These are phyloP conservation scores for Talaromyces thailandensis DNA, from an alignment of 495 filamentous ascomycete genomes.

Conservation along the genomic window DNA sequence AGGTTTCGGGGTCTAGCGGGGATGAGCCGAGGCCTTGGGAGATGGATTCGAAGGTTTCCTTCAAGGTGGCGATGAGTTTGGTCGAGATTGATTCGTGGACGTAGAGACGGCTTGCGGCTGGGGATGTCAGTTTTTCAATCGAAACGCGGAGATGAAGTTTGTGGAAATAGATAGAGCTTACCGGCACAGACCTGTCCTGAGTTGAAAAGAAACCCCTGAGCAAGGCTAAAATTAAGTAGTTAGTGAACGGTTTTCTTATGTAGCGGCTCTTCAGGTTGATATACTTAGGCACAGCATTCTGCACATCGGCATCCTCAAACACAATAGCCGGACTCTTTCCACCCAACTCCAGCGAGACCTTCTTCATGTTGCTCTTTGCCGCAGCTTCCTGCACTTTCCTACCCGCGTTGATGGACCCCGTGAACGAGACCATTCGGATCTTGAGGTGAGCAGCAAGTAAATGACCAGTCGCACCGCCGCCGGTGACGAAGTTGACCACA, in stretches of 20 bases:
- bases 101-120: not conserved
- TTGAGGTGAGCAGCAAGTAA: conserved; percentile 62
- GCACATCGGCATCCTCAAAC: conserved; percentile 35
- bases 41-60: not conserved
- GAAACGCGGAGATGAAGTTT: not conserved
- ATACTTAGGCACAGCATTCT: conserved; percentile 2
- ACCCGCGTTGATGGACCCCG: conserved; percentile 14
- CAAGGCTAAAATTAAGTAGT: not conserved
- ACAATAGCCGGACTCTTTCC: conserved; percentile 37
- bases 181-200: not conserved
- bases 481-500: conserved; percentile 81
- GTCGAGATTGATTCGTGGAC: not conserved
- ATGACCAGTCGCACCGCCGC: conserved; percentile 66
- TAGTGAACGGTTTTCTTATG: not conserved
- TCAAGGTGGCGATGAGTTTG: not conserved
- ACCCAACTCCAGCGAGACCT: conserved; percentile 35
- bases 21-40: not conserved
- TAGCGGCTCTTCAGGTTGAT: not conserved
- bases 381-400: conserved; percentile 22
- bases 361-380: conserved; percentile 39
- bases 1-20: not conserved
- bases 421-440: conserved; percentile 60
- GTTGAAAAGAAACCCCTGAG: not conserved
- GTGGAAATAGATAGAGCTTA: not conserved
- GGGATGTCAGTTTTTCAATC: not conserved